A percentile compares a stretch with the other conserved stretches of the same genome.
phyloP scores from a whole-genome alignment of 2,329 filamentous ascomycete species.

The Neonectria ditissima region DNA sequence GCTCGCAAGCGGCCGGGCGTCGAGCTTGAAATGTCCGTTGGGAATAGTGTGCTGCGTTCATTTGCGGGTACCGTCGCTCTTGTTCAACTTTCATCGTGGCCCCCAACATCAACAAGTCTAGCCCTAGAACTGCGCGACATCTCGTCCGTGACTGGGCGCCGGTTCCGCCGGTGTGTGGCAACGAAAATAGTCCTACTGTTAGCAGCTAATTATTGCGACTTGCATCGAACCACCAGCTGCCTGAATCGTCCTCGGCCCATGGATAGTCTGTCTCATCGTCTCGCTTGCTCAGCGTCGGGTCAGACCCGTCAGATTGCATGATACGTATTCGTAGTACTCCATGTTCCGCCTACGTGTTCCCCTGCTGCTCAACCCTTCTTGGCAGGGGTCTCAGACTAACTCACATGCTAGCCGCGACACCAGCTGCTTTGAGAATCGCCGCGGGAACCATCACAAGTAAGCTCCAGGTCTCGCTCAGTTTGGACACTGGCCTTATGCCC shows the following conservation, averaged over 20 bases:
- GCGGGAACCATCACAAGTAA: constrained; percentile 22
- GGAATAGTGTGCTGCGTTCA: constrained; percentile 14
- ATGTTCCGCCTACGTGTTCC: constrained; percentile 5
- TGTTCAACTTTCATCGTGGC: not conserved
- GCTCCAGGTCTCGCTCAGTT: constrained; percentile 9
- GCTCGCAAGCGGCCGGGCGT: constrained; percentile 6
- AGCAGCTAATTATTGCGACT: not conserved
- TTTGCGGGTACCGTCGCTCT: constrained; percentile 26
- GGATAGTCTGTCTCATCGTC: constrained; percentile 12
- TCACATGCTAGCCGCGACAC: constrained; percentile 12
- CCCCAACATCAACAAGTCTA: not conserved
- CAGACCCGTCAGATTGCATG: constrained; percentile 17
- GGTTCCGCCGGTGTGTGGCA: constrained; percentile 5
- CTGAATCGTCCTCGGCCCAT: constrained; percentile 14
- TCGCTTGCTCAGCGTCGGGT: constrained; percentile 9
- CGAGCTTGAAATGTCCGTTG: constrained; percentile 10
- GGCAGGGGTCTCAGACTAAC: constrained; percentile 6
- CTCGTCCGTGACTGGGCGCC: constrained; percentile 1
- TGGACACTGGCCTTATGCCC: constrained; percentile 14
- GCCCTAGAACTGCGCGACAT: constrained; percentile 3
- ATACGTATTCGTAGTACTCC: constrained; percentile 15
- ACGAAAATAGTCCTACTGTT: not conserved
- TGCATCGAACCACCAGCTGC: constrained; percentile 17
- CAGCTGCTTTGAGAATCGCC: constrained; percentile 18
- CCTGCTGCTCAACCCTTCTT: constrained; percentile 1